These are phyloP conservation scores for Monosporascus sp. DNA, from an alignment of 2,329 filamentous ascomycete species.

Conservation along the genomic window DNA sequence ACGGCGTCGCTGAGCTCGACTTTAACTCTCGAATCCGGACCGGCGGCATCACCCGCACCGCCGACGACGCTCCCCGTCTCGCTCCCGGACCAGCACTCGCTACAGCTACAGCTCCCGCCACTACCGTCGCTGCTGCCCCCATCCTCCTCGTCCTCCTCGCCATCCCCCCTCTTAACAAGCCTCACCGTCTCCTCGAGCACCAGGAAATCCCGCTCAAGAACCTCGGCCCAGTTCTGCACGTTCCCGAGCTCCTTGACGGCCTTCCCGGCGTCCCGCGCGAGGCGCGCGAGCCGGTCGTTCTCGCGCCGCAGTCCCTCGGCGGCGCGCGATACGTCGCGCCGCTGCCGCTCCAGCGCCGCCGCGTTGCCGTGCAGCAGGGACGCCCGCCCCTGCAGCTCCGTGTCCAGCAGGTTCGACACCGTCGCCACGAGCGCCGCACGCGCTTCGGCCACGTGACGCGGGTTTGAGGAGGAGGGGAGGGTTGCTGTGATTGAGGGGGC, in stretches of 20 bases:
- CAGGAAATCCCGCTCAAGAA: conserved; percentile 64
- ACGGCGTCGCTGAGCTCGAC: conserved; percentile 21
- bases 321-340: conserved; percentile 56
- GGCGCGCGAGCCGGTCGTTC: conserved; percentile 57
- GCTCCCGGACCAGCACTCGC: conserved; percentile 25
- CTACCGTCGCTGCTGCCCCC: conserved; percentile 23
- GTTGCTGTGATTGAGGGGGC: conserved; percentile 12
- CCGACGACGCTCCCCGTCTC: conserved; percentile 26
- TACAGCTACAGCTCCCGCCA: conserved; percentile 24
- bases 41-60: conserved; percentile 7
- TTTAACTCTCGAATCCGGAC: conserved; percentile 1
- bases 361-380: conserved; percentile 64
- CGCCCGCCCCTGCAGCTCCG: conserved; percentile 62
- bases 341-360: conserved; percentile 59
- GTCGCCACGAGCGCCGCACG: conserved; percentile 55
- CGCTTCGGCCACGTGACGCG: conserved; percentile 48
- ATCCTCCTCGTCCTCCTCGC: conserved; percentile 11
- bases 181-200: conserved; percentile 60
- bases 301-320: conserved; percentile 57
- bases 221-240: conserved; percentile 83
- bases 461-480: conserved; percentile 36
- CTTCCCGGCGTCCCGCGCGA: conserved; percentile 57
- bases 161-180: conserved; percentile 37
- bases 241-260: conserved; percentile 73
- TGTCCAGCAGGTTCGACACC: conserved; percentile 65